Conservation (phyloP, 306 rosid species). For the Cucurbita pepo region DNA sequence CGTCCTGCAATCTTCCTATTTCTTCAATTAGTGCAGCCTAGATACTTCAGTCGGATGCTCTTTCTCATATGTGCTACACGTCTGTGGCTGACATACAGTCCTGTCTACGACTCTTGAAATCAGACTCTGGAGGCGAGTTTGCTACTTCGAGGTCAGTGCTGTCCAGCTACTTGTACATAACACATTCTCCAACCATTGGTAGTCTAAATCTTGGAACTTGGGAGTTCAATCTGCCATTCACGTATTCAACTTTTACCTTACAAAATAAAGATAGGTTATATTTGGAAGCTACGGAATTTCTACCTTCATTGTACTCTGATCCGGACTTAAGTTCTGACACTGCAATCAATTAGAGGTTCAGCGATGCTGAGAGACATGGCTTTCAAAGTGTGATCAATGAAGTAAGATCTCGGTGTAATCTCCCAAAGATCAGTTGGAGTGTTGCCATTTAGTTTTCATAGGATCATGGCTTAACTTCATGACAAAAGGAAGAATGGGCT, state of each 20-base stretch:
- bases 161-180: conserved; percentile 14
- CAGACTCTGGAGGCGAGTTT: conserved; percentile 4
- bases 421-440: neutral
- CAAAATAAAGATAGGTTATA: conserved; percentile 13
- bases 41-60: conserved; percentile 10
- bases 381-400: conserved; percentile 8
- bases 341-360: neutral
- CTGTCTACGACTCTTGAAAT: conserved; percentile 11
- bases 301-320: neutral
- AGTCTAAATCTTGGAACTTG: conserved; percentile 10
- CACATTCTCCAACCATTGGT: conserved; percentile 6
- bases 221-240: conserved; percentile 9
- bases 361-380: conserved; percentile 5
- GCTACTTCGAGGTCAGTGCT: conserved; percentile 4
- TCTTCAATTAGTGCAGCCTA: conserved; percentile 50
- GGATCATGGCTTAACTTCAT: neutral
- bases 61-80: neutral
- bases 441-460: neutral
- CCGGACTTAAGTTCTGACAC: neutral
- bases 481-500: neutral
- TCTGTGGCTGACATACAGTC: conserved; percentile 8
- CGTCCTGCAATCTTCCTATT: conserved; percentile 57
- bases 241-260: conserved; percentile 2
- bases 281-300: neutral
- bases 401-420: neutral